Base-by-base conservation (phyloP, 495 filamentous ascomycete species). In the Hamigera avellanea region DNA sequence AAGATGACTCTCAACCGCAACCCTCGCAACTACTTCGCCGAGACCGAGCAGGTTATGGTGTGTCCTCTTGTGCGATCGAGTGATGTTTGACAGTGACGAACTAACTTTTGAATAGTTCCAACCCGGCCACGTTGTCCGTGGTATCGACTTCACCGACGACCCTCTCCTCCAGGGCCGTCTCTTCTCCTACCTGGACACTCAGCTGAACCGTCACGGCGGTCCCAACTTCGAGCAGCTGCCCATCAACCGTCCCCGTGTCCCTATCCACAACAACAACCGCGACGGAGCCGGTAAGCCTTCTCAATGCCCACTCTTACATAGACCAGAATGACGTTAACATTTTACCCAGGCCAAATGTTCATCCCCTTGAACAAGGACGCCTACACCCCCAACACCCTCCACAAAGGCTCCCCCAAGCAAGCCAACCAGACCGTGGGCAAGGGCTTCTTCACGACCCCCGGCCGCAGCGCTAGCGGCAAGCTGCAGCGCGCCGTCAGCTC, bases 201-300 rank as follows among this genome's bases (percentile, higher is more conserved):
- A 83, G 47, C 46, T 82, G 8, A 83, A 84, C 61, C 76, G 81
- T 2, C 62, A 83, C 48, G 71, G 75, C 19, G 77, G 75, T 12
- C 76, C 80, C 44, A 86, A 86, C 65, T 84, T 83, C 45, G 78
- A 83, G 53, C 78, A 84, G 52, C 53, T 83, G 6, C 81, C 81
- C 8, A 78, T 85, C 57, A 86, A 86, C 64, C 69, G 73, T 10
- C 82, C 82, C 8, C 56, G 56, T 7, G 49, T 62, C 8, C 63
- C 69, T 12, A 66, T 83, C 30, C 79, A 84, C 64, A 85, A 84
- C 60, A 84, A 86, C 60, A 81, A 84, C 53, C 64, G 64, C 14
- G 64, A 68, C 39, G 64, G 64, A 21, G 59, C 63, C 26, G 58
- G 49, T 50, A 39, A 44, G 41, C 33, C 32, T 28, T 35, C 35